A percentile compares a stretch with the other conserved stretches of the same genome.
Evolutionary conservation across 768 basidiomycete genomes (phyloP).

Genomic region (Pulveroboletus frians): DNA sequence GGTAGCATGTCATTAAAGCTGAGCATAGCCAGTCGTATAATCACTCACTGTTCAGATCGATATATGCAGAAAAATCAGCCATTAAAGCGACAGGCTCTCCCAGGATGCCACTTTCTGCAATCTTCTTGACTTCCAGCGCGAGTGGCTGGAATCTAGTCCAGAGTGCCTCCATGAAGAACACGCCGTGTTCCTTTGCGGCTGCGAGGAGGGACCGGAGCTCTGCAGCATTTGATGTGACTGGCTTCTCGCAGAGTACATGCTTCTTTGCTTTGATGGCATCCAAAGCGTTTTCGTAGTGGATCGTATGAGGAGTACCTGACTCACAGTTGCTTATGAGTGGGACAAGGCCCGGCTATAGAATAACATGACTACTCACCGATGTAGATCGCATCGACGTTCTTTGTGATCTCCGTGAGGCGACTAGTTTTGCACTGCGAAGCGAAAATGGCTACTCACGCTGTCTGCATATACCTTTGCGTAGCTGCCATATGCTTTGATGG

Average conservation of each 20-base stretch:
- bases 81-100: constrained; percentile 63
- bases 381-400: constrained; percentile 75
- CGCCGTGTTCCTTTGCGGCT: constrained; percentile 69
- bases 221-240: constrained; percentile 70
- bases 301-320: constrained; percentile 77
- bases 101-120: constrained; percentile 58
- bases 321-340: not conserved
- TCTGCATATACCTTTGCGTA: constrained; percentile 75
- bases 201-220: constrained; percentile 70
- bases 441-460: constrained; percentile 38
- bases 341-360: not conserved
- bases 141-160: constrained; percentile 85
- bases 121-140: constrained; percentile 54
- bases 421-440: not conserved
- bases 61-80: constrained; percentile 74
- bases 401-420: constrained; percentile 2
- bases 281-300: constrained; percentile 73
- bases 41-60: constrained; percentile 53
- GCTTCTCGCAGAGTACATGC: constrained; percentile 87
- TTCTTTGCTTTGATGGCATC: constrained; percentile 76
- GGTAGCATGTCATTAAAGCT: not conserved
- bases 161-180: constrained; percentile 91
- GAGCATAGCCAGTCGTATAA: not conserved
- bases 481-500: constrained; percentile 63
- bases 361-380: constrained; percentile 43